A percentile compares a stretch with the other conserved stretches of the same genome.
Conservation (phyloP, 768 basidiomycete species). For the Russula virescens region DNA sequence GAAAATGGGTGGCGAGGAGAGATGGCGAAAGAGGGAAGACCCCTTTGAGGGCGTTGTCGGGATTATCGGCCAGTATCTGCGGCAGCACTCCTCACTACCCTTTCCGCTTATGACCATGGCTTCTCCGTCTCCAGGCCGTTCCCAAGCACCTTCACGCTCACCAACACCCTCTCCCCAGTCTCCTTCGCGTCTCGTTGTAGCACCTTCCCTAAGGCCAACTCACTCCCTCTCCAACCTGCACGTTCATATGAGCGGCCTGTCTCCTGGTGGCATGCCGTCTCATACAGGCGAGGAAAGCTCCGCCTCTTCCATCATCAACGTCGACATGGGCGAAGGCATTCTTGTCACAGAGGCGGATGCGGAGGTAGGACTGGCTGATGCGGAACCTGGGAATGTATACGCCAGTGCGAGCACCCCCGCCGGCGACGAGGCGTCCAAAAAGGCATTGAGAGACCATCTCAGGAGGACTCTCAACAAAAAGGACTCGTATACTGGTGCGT, state of each 20-base stretch:
- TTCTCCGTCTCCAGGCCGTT: constrained; percentile 21
- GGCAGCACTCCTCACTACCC: too few species aligned
- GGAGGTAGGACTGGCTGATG: constrained; percentile 50
- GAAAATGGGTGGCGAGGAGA: not conserved
- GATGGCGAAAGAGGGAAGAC: not conserved
- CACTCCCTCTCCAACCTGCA: constrained; percentile 54
- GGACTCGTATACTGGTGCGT: constrained; percentile 45
- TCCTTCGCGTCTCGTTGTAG: constrained; percentile 50
- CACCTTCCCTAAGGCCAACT: constrained; percentile 45
- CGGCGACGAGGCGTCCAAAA: constrained; percentile 55
- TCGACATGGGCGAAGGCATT: constrained; percentile 62
- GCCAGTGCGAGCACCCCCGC: constrained; percentile 39
- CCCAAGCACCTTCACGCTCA: constrained; percentile 34
- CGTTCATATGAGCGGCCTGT: constrained; percentile 35
- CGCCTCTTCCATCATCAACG: constrained; percentile 62
- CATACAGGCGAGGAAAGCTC: constrained; percentile 32
- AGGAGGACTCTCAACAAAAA: constrained; percentile 57
- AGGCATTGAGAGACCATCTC: constrained; percentile 62
- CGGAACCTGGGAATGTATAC: constrained; percentile 47
- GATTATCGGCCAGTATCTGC: too few species aligned
- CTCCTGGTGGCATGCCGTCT: not conserved
- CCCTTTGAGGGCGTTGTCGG: not conserved
- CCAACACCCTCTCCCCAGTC: constrained; percentile 36
- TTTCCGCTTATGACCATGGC: too few species aligned
- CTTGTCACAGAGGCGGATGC: constrained; percentile 65